phyloP scores from a whole-genome alignment of 1,284 basidiomycete species.

The Leccinum fuscescens region DNA sequence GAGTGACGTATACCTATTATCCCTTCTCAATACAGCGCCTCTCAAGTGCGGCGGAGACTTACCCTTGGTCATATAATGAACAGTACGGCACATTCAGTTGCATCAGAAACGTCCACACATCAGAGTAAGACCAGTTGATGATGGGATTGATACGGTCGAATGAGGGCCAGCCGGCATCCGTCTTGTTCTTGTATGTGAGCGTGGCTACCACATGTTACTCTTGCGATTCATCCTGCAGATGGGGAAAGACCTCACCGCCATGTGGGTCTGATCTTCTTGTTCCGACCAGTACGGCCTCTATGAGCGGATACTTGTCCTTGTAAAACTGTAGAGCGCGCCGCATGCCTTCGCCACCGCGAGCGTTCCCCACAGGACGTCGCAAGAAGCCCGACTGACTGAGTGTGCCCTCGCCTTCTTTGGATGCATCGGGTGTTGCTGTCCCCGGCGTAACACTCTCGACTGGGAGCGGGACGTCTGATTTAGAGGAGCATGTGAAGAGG shows the following conservation, averaged over 20 bases:
- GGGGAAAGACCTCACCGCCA: constrained; percentile 65
- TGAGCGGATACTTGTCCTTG: constrained; percentile 59
- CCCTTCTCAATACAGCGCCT: background rate
- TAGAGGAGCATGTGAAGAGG: constrained; percentile 60
- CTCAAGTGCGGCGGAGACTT: constrained; percentile 22
- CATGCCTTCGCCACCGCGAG: constrained; percentile 78
- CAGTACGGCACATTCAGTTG: constrained; percentile 84
- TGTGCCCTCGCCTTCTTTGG: constrained; percentile 5
- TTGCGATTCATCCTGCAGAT: background rate
- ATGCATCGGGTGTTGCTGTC: constrained; percentile 15
- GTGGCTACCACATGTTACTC: constrained; percentile 43
- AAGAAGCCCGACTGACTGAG: background rate
- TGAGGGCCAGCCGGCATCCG: constrained; percentile 85
- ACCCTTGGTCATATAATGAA: constrained; percentile 89
- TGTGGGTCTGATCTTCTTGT: constrained; percentile 89
- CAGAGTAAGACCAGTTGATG: constrained; percentile 89
- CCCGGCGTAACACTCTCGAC: constrained; percentile 35
- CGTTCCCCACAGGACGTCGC: constrained; percentile 40
- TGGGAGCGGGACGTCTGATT: constrained; percentile 33
- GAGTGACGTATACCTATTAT: constrained; percentile 87
- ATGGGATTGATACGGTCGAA: constrained; percentile 95
- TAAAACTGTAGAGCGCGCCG: constrained; percentile 77
- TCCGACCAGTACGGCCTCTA: constrained; percentile 86
- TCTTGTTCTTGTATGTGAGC: constrained; percentile 72
- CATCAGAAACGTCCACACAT: constrained; percentile 89